Evolutionary conservation across 2,329 filamentous ascomycete species (phyloP), one percentile per base, ranked within the genome.

Genomic region (Sclerotinia sclerotiorum): DNA sequence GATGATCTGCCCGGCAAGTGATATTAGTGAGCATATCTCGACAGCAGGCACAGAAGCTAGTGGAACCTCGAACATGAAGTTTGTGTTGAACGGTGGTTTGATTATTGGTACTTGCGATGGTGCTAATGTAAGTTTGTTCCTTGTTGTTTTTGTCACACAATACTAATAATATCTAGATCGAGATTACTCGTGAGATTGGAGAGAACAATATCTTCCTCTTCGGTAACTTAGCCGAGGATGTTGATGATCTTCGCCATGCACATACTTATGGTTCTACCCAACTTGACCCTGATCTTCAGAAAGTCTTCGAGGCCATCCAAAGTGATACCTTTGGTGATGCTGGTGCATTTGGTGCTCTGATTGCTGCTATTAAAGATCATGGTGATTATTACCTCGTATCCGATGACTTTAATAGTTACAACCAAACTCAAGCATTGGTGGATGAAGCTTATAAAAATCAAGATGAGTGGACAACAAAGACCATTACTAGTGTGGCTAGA

Each of bases 51-150:
- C 95, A 1, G 95, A 99, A 84, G 87, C 87, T 27, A 89, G 86
- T 72, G 94, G 94, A 71, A 97, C 93, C 17, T 97, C 92, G 77
- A 99, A 99, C 87, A 99, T 99, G 95, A 99, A 99, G 81, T 99
- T 99, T 79, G 95, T 97, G 19, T 85, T 99, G 76, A 99, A 98
- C 76, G 95, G 95, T 72, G 95, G 95, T 72, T 84, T 99, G 70
- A 97, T 99, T 77, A 99, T 99, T 74, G 95, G 95, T 75, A 99
- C 95, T 27, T 97, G 94, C 78, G 95, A 99, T 77, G 95, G 95
- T 78, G 95, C 95, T 72, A 99, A 99, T 77, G 93, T 95, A 84
- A 85, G 90, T 84, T 17, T 54, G 17, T 42, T 35, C 19, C 39
- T 46, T 17, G 17, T 29, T 54, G 19, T 21, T 27, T 17, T 15